Evolutionary conservation across 768 basidiomycete species (phyloP).

Genomic region (Tulasnella sp.): DNA sequence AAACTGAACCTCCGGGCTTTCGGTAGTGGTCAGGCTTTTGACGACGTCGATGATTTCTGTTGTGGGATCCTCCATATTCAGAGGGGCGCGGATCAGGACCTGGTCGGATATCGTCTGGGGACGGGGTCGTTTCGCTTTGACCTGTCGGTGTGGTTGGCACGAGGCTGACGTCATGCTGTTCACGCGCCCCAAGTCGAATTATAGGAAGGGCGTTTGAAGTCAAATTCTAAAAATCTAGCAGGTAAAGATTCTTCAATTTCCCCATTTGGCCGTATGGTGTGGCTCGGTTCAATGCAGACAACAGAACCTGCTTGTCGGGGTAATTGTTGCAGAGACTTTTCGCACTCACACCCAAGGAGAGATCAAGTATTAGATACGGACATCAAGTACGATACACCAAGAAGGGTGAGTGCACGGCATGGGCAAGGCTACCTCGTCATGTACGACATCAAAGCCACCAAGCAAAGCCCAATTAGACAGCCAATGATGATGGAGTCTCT

Average conservation of each 20-base stretch:
- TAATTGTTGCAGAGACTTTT: too few species aligned
- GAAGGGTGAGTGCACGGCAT: not conserved
- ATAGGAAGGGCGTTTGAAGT: not conserved
- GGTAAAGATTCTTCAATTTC: too few species aligned
- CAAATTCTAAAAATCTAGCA: not conserved
- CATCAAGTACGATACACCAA: not conserved
- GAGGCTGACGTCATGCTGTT: slow-evolving; percentile 8
- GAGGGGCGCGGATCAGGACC: not conserved
- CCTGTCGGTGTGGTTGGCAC: not conserved
- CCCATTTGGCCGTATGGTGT: too few species aligned
- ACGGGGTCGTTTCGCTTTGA: not conserved
- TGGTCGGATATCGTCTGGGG: not conserved
- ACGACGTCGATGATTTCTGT: slow-evolving; percentile 25
- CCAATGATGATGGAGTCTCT: slow-evolving; percentile 91
- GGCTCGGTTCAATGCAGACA: too few species aligned
- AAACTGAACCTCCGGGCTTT: slow-evolving; percentile 15
- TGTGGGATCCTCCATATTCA: slow-evolving; percentile 14
- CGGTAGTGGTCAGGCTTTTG: slow-evolving; percentile 18
- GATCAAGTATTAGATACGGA: not conserved
- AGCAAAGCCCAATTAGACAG: slow-evolving; percentile 81
- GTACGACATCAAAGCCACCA: slow-evolving; percentile 63
- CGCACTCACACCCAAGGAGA: not conserved
- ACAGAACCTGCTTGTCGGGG: too few species aligned
- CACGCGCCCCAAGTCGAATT: not conserved
- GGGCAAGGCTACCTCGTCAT: slow-evolving; percentile 37